These are phyloP conservation scores for Pseudocercospora ulei DNA, from an alignment of 2,329 filamentous ascomycete species.

Conservation along the genomic window DNA sequence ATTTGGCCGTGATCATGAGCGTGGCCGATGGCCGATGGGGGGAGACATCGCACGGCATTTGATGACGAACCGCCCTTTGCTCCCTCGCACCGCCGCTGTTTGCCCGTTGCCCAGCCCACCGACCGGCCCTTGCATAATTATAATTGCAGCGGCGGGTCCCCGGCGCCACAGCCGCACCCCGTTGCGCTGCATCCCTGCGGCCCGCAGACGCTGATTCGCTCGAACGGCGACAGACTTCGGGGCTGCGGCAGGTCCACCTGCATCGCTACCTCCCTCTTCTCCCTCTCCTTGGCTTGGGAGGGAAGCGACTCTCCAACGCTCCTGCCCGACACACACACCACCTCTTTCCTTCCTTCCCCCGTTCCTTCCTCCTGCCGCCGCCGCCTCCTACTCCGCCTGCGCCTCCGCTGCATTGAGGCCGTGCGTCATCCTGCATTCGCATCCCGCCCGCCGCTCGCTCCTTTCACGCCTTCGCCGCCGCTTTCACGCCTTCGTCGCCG, in stretches of 20 bases:
- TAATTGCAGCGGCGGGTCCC: too few relatives aligned
- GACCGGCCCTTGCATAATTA: too few relatives aligned
- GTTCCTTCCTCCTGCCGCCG: conserved; percentile 11
- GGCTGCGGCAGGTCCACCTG: conserved; percentile 6
- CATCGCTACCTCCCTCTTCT: too few relatives aligned
- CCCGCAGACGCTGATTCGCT: conserved; percentile 1
- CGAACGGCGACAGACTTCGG: conserved; percentile 1
- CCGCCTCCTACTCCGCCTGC: conserved; percentile 7
- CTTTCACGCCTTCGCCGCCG: conserved; percentile 17
- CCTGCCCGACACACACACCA: conserved; percentile 7
- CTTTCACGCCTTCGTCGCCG: conserved; percentile 14
- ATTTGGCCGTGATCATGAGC: conserved; percentile 11
- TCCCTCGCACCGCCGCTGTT: too few relatives aligned
- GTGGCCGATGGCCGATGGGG: conserved; percentile 2
- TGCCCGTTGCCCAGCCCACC: too few relatives aligned
- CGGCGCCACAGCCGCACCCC: too few relatives aligned
- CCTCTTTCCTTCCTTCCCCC: conserved; percentile 15
- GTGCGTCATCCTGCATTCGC: conserved; percentile 4
- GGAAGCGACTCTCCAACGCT: conserved; percentile 9
- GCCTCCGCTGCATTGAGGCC: conserved; percentile 8
- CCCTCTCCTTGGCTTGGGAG: too few relatives aligned
- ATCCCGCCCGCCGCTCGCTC: conserved; percentile 19
- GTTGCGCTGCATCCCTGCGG: conserved; percentile 7
- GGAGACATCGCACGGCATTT: conserved; percentile 8
- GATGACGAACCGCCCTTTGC: too few relatives aligned